Conservation (phyloP, 805 yeast genomes). For the Kregervanrija pseudodelftensis region DNA sequence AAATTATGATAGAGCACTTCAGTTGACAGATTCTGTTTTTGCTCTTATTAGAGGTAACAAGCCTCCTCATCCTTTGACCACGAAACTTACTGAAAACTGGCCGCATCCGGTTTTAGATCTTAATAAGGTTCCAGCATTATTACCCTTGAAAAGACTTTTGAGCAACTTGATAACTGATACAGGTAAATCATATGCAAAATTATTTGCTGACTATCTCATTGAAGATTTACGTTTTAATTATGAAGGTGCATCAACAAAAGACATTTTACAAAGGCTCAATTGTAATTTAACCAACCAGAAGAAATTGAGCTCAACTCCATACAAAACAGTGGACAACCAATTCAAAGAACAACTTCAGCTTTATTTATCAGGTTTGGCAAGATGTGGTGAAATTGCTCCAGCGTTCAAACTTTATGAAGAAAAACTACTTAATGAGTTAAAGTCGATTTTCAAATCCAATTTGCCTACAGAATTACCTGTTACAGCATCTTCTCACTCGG, state of each 20-base stretch:
- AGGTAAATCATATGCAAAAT: conserved; percentile 57
- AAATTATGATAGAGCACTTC: conserved; percentile 48
- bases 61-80: conserved; percentile 21
- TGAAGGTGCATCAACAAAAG: conserved; percentile 36
- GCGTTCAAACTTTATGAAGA: conserved; percentile 66
- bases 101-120: conserved; percentile 37
- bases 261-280: conserved; percentile 45
- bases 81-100: conserved; percentile 32
- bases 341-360: conserved; percentile 2
- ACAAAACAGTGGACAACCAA: background rate
- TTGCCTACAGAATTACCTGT: conserved; percentile 43
- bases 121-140: conserved; percentile 42
- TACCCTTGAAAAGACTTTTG: conserved; percentile 44
- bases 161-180: conserved; percentile 52
- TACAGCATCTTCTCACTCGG: conserved; percentile 9
- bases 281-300: conserved; percentile 9
- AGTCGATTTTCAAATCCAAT: conserved; percentile 57
- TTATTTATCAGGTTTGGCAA: conserved; percentile 48
- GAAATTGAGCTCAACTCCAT: background rate
- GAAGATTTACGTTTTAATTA: conserved; percentile 58
- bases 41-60: conserved; percentile 49
- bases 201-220: conserved; percentile 49
- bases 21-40: conserved; percentile 51
- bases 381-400: conserved; percentile 52
- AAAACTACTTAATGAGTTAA: conserved; percentile 60